phyloP scores from a whole-genome alignment of 2,329 filamentous ascomycete species.

The Hymenoscyphus albidus region DNA sequence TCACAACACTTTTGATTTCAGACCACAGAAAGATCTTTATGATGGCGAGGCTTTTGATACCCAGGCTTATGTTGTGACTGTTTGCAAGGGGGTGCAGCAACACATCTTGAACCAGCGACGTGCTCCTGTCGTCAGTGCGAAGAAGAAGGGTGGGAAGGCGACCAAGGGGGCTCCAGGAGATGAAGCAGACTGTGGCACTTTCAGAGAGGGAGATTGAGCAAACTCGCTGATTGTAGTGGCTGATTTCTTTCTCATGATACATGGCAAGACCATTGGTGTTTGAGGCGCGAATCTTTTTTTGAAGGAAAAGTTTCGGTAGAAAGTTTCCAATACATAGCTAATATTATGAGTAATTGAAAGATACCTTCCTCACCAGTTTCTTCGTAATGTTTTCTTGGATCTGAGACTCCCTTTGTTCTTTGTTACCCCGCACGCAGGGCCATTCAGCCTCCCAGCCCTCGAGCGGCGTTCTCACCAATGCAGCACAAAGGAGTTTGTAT shows the following conservation, averaged over 20 bases:
- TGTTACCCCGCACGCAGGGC: background rate
- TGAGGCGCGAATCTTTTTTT: background rate
- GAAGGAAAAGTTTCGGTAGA: background rate
- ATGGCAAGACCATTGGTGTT: background rate
- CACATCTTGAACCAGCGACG: background rate
- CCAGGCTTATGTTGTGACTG: slow-evolving; percentile 10
- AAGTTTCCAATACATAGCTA: background rate
- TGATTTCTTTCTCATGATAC: background rate
- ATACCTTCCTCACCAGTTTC: background rate
- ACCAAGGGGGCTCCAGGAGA: background rate
- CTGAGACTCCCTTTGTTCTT: too few species aligned
- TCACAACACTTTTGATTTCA: slow-evolving; percentile 14
- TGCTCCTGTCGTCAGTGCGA: background rate
- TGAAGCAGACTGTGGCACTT: background rate
- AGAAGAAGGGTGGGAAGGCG: background rate
- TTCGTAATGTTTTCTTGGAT: too few species aligned
- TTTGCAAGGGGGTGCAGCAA: slow-evolving; percentile 11
- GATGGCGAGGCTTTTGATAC: slow-evolving; percentile 1
- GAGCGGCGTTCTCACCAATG: too few species aligned
- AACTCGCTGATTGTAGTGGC: background rate
- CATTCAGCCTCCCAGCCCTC: background rate
- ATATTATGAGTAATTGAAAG: background rate
- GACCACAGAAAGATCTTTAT: background rate
- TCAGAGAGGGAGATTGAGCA: background rate
- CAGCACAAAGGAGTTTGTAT: background rate